phyloP scores from a whole-genome alignment of 1,284 basidiomycete genomes.

The Papiliotrema nemorosa region DNA sequence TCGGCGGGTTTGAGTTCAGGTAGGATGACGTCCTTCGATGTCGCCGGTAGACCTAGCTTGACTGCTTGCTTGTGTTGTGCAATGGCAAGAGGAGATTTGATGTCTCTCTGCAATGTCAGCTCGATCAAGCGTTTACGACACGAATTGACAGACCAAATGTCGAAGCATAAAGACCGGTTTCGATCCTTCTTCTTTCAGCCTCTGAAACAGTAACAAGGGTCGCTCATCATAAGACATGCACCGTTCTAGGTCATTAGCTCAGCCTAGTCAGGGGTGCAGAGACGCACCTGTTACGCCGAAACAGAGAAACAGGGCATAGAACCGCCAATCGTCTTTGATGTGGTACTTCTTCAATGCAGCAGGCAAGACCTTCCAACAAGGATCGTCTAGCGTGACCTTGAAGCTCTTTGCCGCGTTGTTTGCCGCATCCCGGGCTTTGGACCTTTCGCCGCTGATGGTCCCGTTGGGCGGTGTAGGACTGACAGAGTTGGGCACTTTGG shows the following conservation, averaged over 20 bases:
- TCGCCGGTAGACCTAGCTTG: constrained; percentile 38
- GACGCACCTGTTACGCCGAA: constrained; percentile 82
- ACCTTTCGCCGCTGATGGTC: constrained; percentile 16
- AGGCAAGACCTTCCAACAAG: constrained; percentile 95
- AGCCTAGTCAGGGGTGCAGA: neutral
- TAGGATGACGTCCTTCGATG: constrained; percentile 24
- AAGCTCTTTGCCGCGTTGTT: constrained; percentile 52
- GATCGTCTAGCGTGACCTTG: constrained; percentile 78
- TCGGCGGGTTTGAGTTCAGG: constrained; percentile 34
- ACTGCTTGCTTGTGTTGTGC: constrained; percentile 86
- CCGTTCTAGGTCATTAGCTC: constrained; percentile 58
- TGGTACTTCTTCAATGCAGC: constrained; percentile 98
- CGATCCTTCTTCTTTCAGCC: constrained; percentile 93
- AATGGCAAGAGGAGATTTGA: constrained; percentile 91
- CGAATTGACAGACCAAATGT: constrained; percentile 66
- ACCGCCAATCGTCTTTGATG: constrained; percentile 98
- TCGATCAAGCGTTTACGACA: constrained; percentile 19
- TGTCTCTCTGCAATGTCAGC: constrained; percentile 57
- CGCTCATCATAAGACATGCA: constrained; percentile 98
- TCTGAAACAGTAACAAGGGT: constrained; percentile 92
- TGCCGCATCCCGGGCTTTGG: constrained; percentile 38
- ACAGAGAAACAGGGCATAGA: constrained; percentile 98
- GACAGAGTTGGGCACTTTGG: neutral
- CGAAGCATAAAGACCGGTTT: constrained; percentile 99
- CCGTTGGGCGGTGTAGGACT: neutral